Base-by-base conservation (phyloP, 2,329 filamentous ascomycete species). In the Beauveria sp. region DNA sequence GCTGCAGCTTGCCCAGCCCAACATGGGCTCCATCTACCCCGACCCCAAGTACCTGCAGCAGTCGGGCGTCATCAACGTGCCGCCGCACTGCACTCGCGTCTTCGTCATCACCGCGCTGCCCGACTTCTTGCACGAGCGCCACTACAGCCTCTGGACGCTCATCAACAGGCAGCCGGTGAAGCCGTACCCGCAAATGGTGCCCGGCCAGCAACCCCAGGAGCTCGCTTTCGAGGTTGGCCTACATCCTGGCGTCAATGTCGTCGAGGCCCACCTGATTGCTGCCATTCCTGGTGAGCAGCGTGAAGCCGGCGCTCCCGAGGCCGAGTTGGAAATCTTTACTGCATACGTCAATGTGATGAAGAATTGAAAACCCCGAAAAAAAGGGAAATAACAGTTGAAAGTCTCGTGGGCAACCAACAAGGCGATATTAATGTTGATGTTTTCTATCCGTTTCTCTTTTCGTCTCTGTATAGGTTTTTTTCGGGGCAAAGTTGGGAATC, bases 311-410 rank as follows among this genome's bases (percentile, higher is more conserved):
- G 86, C 83, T 0, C 78, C 85, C 10, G 84, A 87, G 64, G 82
- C 88, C 41, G 91, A 94, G 70, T 77, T 92, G 64, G 92, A 97
- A 76, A 88, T 88, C 67, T 81, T 92, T 61, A 91, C 85, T 1
- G 79, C 94, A 30, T 89, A 89, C 73, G 82, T 88, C 63, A 88
- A 94, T 72, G 74, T 96, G 67, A 73, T 85, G 71, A 82, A 76
- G 73, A 71, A 70, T 55, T 80, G 71, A 67, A 24, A 24, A 3
- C 22, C 22, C 22, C 3, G 18, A 28, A 16, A 1, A 18, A 53
- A 18, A 53, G 5, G 2, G 48, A 16, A n/a, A 28, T 37, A 3
- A 16, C 14, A 9, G 30, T 14, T 14, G 18, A 16, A 18, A 47
- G 9, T 20, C 1, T 7, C 12, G 16, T 7, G 30, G 20, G 44